Conservation (phyloP, 75 land plant genomes). For the Pinus tabuliformis region DNA sequence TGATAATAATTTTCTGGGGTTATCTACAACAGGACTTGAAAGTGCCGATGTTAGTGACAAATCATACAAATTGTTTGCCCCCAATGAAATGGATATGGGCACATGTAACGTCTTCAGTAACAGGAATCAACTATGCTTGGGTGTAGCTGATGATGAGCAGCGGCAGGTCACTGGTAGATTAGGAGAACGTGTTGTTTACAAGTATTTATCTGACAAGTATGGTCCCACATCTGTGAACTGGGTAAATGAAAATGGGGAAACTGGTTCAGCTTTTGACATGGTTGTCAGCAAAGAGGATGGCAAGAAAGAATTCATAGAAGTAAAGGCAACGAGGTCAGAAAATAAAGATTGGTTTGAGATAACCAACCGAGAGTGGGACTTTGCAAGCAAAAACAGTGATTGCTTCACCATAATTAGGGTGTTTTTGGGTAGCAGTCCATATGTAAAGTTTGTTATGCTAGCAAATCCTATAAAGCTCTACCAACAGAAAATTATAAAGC, state of each 20-base stretch:
- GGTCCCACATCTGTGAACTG: too few species aligned
- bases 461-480: constrained; percentile 66
- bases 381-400: constrained; percentile 68
- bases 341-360: constrained; percentile 87
- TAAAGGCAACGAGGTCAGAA: constrained; percentile 70
- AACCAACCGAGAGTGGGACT: constrained; percentile 77
- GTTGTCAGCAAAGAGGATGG: constrained; percentile 35
- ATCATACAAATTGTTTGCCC: neutral
- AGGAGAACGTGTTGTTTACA: constrained; percentile 39
- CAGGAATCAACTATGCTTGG: constrained; percentile 32
- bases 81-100: neutral
- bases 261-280: constrained; percentile 49
- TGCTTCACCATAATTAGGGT: constrained; percentile 69
- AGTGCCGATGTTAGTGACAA: neutral
- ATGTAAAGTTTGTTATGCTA: constrained; percentile 43
- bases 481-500: constrained; percentile 48
- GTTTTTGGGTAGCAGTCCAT: constrained; percentile 19
- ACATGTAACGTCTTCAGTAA: constrained; percentile 9
- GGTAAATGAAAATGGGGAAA: too few species aligned
- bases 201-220: too few species aligned
- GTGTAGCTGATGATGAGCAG: constrained; percentile 24
- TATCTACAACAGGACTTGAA: neutral
- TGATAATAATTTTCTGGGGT: neutral
- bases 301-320: constrained; percentile 67
- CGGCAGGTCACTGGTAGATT: constrained; percentile 51